phyloP scores from a whole-genome alignment of 441 rosid species.

The Croton laevigatus region DNA sequence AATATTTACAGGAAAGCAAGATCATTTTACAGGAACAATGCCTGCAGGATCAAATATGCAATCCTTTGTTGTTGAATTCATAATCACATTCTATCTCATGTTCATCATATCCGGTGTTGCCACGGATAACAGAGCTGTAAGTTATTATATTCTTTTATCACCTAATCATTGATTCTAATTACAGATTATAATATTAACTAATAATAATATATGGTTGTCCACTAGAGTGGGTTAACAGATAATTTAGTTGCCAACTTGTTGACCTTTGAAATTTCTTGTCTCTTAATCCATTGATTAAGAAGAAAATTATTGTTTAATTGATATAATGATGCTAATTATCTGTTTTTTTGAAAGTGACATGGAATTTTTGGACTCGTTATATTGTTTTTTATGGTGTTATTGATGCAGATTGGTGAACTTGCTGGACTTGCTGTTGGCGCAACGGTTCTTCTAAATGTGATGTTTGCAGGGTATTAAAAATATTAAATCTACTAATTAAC shows the following conservation, averaged over 20 bases:
- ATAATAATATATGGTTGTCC: neutral
- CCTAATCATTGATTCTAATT: neutral
- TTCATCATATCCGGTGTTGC: slow-evolving; percentile 82
- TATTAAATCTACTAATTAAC: neutral
- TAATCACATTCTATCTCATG: slow-evolving; percentile 94
- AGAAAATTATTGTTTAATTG: too few species aligned
- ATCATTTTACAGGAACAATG: slow-evolving; percentile 65
- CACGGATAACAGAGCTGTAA: slow-evolving; percentile 87
- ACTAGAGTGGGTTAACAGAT: slow-evolving; percentile 4
- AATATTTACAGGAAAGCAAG: slow-evolving; percentile 53
- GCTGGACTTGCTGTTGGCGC: slow-evolving; percentile 92
- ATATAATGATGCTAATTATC: too few species aligned
- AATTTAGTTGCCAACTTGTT: slow-evolving; percentile 17
- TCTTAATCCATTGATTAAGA: neutral
- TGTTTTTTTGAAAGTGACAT: slow-evolving; percentile 17
- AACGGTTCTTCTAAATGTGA: slow-evolving; percentile 78
- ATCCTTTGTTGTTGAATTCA: slow-evolving; percentile 77
- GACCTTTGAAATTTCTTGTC: slow-evolving; percentile 1
- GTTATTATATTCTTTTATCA: slow-evolving; percentile 13
- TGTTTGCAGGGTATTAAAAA: slow-evolving; percentile 68
- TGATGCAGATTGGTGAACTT: slow-evolving; percentile 76
- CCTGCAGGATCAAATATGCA: slow-evolving; percentile 70
- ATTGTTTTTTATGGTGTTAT: neutral
- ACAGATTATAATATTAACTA: neutral
- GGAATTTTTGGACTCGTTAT: neutral